Evolutionary conservation across 768 basidiomycete species (phyloP).

Genomic region (Lanmaoa pseudosensibilis): DNA sequence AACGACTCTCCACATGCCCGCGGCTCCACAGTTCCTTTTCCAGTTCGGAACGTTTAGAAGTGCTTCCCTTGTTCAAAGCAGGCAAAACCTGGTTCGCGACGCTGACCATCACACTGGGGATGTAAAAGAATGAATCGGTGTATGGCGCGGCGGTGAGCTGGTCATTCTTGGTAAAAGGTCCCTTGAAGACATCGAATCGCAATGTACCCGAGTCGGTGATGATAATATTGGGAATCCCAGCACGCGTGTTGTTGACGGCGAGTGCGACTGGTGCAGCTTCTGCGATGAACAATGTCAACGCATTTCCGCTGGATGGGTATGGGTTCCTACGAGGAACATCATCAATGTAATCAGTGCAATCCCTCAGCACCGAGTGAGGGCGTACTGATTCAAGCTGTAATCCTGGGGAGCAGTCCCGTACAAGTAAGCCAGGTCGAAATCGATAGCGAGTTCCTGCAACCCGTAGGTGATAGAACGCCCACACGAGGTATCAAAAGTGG

Average conservation of each 20-base stretch:
- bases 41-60: slow-evolving; percentile 11
- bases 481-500: slow-evolving; percentile 58
- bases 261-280: slow-evolving; percentile 57
- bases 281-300: slow-evolving; percentile 57
- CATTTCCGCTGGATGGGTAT: slow-evolving; percentile 59
- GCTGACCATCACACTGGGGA: slow-evolving; percentile 51
- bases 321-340: slow-evolving; percentile 43
- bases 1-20: slow-evolving; percentile 53
- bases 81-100: slow-evolving; percentile 56
- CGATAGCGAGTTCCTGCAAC: slow-evolving; percentile 49
- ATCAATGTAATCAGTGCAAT: neutral
- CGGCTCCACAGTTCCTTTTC: slow-evolving; percentile 33
- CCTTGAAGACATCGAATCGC: slow-evolving; percentile 66
- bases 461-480: slow-evolving; percentile 57
- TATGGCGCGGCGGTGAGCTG: slow-evolving; percentile 77
- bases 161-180: slow-evolving; percentile 78
- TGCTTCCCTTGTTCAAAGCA: slow-evolving; percentile 46
- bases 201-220: slow-evolving; percentile 63
- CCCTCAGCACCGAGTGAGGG: neutral
- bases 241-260: slow-evolving; percentile 62
- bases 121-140: slow-evolving; percentile 59
- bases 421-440: slow-evolving; percentile 59
- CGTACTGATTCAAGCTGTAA: slow-evolving; percentile 64
- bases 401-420: slow-evolving; percentile 79
- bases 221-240: slow-evolving; percentile 59